phyloP scores from a whole-genome alignment of 108 stramenopile species.

The Epithemia pelagica region DNA sequence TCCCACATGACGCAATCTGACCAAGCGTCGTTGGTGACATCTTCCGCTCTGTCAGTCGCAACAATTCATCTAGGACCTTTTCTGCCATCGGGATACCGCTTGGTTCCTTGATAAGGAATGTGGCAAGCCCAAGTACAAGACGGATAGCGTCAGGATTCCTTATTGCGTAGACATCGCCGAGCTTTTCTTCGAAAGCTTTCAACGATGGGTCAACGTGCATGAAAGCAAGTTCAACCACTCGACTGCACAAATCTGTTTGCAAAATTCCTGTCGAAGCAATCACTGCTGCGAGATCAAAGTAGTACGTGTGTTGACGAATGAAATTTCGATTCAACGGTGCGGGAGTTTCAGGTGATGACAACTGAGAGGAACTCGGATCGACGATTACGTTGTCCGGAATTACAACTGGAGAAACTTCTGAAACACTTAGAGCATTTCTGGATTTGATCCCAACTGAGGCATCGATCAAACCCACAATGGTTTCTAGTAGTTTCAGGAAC shows the following conservation, averaged over 20 bases:
- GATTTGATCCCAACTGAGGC: slow-evolving; percentile 43
- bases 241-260: slow-evolving; percentile 27
- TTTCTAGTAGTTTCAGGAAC: slow-evolving; percentile 40
- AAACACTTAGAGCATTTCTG: slow-evolving; percentile 12
- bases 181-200: slow-evolving; percentile 16
- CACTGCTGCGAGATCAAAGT: slow-evolving; percentile 66
- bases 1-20: slow-evolving; percentile 68
- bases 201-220: slow-evolving; percentile 63
- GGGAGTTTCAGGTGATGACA: slow-evolving; percentile 21
- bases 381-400: slow-evolving; percentile 24
- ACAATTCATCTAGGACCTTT: slow-evolving; percentile 57
- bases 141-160: slow-evolving; percentile 76
- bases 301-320: slow-evolving; percentile 57
- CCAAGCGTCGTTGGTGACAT: slow-evolving; percentile 51
- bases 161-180: slow-evolving; percentile 29
- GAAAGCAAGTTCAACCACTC: slow-evolving; percentile 58
- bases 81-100: slow-evolving; percentile 46
- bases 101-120: slow-evolving; percentile 42
- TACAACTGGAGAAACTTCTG: slow-evolving; percentile 8
- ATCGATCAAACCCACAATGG: slow-evolving; percentile 45
- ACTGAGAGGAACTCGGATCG: slow-evolving; percentile 37
- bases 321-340: slow-evolving; percentile 48
- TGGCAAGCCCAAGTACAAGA: slow-evolving; percentile 66
- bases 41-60: slow-evolving; percentile 55
- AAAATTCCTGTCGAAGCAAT: slow-evolving; percentile 53